phyloP scores from a whole-genome alignment of 2,329 filamentous ascomycete genomes.

The Cadophora gregata region DNA sequence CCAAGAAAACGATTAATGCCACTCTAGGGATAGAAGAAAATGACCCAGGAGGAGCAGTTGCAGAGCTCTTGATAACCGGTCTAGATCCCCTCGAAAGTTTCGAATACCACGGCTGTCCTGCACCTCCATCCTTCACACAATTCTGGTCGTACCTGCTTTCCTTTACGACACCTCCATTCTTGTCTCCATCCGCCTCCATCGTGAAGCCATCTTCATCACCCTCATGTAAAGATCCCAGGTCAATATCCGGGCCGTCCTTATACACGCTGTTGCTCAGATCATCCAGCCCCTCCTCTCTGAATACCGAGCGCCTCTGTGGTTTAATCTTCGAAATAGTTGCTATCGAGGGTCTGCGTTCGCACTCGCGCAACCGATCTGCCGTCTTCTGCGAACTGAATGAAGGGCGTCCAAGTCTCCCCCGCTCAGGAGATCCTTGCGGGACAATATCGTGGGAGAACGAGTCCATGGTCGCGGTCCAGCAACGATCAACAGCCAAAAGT shows the following conservation, averaged over 20 bases:
- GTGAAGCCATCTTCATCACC: slow-evolving; percentile 4
- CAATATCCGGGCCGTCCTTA: slow-evolving; percentile 13
- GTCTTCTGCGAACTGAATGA: slow-evolving; percentile 37
- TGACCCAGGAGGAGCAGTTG: slow-evolving; percentile 51
- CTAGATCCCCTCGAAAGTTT: slow-evolving; percentile 33
- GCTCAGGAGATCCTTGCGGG: slow-evolving; percentile 14
- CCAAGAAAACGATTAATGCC: slow-evolving; percentile 55
- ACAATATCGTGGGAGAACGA: slow-evolving; percentile 16
- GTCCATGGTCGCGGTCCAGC: background rate
- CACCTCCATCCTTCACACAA: slow-evolving; percentile 17
- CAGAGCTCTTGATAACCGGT: slow-evolving; percentile 52
- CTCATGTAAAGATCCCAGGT: slow-evolving; percentile 1
- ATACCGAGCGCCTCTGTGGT: slow-evolving; percentile 31
- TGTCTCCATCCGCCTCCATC: background rate
- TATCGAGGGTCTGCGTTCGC: slow-evolving; percentile 26
- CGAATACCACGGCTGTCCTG: slow-evolving; percentile 30
- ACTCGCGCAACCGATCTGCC: slow-evolving; percentile 35
- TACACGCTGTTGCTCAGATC: slow-evolving; percentile 35
- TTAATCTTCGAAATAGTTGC: slow-evolving; percentile 26
- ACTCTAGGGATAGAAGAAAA: slow-evolving; percentile 52
- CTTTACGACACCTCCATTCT: slow-evolving; percentile 8
- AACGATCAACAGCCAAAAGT: slow-evolving; percentile 1
- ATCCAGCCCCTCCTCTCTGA: slow-evolving; percentile 42
- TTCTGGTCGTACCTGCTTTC: slow-evolving; percentile 13
- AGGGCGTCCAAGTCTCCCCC: slow-evolving; percentile 31